Percentiles rank a stretch among this genome's conserved stretches.
Conservation (phyloP, 1,284 basidiomycete species). For the Ceratobasidium sp. region DNA sequence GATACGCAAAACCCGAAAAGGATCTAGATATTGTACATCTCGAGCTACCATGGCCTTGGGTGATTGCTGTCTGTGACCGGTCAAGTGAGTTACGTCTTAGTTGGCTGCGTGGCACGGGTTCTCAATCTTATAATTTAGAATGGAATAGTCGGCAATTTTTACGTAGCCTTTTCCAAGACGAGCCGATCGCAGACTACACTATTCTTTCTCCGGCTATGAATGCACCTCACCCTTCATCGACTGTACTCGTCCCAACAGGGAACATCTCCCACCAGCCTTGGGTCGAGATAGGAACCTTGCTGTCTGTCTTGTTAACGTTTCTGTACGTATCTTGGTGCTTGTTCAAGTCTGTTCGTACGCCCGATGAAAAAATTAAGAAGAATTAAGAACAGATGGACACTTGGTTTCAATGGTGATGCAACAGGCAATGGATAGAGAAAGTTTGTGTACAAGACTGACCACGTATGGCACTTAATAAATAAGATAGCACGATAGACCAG, state of each 20-base stretch:
- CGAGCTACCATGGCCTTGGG: slow-evolving; percentile 43
- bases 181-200: not conserved
- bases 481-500: slow-evolving; percentile 13
- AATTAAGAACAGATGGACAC: slow-evolving; percentile 11
- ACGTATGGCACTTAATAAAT: slow-evolving; percentile 35
- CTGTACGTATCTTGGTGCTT: slow-evolving; percentile 35
- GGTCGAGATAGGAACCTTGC: slow-evolving; percentile 38
- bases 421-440: slow-evolving; percentile 22
- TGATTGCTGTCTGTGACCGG: slow-evolving; percentile 37
- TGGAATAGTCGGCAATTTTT: slow-evolving; percentile 4
- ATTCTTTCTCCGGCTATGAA: not conserved
- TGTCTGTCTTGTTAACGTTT: slow-evolving; percentile 31
- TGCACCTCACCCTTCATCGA: slow-evolving; percentile 8
- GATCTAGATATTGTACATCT: slow-evolving; percentile 25
- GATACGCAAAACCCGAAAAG: slow-evolving; percentile 42
- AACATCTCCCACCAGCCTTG: slow-evolving; percentile 36
- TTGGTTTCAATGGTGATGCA: slow-evolving; percentile 32
- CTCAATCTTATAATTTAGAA: slow-evolving; percentile 15
- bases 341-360: slow-evolving; percentile 16
- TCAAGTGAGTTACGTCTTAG: not conserved
- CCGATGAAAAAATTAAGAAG: slow-evolving; percentile 13
- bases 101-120: not conserved
- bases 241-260: slow-evolving; percentile 38
- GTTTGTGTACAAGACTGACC: slow-evolving; percentile 22
- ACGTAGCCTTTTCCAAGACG: not conserved